Evolutionary conservation across 2,329 filamentous ascomycete genomes (phyloP).

Genomic region (Exserohilum turcica): DNA sequence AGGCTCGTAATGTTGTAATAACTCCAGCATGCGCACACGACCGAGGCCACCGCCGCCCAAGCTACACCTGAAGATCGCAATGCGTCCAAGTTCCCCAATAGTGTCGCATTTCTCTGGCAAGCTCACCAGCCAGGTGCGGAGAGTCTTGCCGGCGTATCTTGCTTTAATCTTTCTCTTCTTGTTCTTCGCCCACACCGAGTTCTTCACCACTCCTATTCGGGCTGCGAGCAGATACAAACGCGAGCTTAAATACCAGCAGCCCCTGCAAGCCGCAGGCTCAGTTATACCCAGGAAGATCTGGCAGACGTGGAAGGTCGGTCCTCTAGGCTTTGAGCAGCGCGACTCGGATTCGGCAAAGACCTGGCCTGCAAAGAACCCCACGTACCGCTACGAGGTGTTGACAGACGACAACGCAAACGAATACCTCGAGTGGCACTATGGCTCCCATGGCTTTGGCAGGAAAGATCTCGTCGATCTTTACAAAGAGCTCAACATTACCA

Average conservation of each 20-base stretch:
- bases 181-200: slow-evolving; percentile 41
- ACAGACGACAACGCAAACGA: slow-evolving; percentile 70
- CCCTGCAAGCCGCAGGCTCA: slow-evolving; percentile 29
- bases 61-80: slow-evolving; percentile 40
- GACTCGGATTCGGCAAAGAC: slow-evolving; percentile 65
- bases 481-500: slow-evolving; percentile 55
- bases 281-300: slow-evolving; percentile 71
- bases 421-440: slow-evolving; percentile 72
- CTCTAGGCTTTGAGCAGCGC: slow-evolving; percentile 67
- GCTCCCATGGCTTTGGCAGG: slow-evolving; percentile 67
- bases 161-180: slow-evolving; percentile 37
- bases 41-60: slow-evolving; percentile 40
- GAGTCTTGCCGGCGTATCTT: slow-evolving; percentile 43
- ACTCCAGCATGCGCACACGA: slow-evolving; percentile 44
- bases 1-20: slow-evolving; percentile 32
- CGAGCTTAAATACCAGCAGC: slow-evolving; percentile 43
- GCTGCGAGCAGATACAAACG: slow-evolving; percentile 42
- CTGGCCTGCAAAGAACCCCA: slow-evolving; percentile 70
- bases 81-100: slow-evolving; percentile 43
- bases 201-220: slow-evolving; percentile 42
- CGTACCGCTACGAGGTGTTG: slow-evolving; percentile 69
- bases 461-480: slow-evolving; percentile 55
- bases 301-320: slow-evolving; percentile 77
- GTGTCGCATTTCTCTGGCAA: slow-evolving; percentile 40
- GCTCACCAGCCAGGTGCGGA: slow-evolving; percentile 42